phyloP scores from a whole-genome alignment of 2,329 filamentous ascomycete genomes.

The Uncinocarpus reesii region DNA sequence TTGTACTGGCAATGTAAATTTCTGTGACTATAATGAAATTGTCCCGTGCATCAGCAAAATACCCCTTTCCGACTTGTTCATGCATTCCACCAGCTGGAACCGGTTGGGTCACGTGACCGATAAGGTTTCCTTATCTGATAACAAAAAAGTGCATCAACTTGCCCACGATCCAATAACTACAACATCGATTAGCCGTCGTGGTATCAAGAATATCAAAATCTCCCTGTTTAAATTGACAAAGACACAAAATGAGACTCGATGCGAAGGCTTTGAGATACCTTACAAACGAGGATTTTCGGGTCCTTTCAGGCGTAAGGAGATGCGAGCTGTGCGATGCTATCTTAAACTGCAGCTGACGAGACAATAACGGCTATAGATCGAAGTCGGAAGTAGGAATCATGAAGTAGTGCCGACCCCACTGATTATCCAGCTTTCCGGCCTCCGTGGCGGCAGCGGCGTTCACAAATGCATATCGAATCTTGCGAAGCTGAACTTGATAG shows the following conservation, averaged over 20 bases:
- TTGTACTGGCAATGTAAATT: too few relatives aligned
- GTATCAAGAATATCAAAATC: too few relatives aligned
- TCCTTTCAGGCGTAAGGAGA: slow-evolving; percentile 69
- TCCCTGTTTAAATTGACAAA: too few relatives aligned
- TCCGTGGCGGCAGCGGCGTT: slow-evolving; percentile 68
- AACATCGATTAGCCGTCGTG: too few relatives aligned
- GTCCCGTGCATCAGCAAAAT: too few relatives aligned
- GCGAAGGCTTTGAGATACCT: slow-evolving; percentile 89
- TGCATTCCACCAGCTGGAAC: too few relatives aligned
- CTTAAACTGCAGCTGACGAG: background rate
- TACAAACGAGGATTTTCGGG: slow-evolving; percentile 84
- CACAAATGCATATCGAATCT: slow-evolving; percentile 80
- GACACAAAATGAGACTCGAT: slow-evolving; percentile 72
- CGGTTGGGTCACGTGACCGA: too few relatives aligned
- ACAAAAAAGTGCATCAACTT: too few relatives aligned
- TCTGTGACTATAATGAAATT: too few relatives aligned
- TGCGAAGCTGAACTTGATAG: slow-evolving; percentile 85
- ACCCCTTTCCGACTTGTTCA: too few relatives aligned
- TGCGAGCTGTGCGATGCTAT: background rate
- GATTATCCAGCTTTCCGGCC: slow-evolving; percentile 72
- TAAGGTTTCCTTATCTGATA: too few relatives aligned
- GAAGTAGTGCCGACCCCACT: slow-evolving; percentile 87
- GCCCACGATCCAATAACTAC: too few relatives aligned
- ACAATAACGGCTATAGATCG: slow-evolving; percentile 50
- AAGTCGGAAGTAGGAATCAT: slow-evolving; percentile 90